Evolutionary conservation across 257 asterid species (phyloP).

Genomic region (Solanum etuberosum): DNA sequence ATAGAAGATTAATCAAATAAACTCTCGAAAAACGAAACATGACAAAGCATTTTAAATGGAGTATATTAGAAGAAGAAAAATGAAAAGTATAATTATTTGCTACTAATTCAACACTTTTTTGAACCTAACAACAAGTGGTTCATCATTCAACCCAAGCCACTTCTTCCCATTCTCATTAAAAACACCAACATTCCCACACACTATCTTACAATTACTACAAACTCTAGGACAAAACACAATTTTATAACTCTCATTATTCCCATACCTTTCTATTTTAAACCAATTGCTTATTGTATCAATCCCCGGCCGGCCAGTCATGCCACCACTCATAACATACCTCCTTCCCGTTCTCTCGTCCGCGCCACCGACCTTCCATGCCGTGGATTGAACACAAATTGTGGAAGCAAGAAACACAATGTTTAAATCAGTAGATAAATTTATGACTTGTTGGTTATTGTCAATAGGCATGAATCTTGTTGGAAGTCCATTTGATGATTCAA

Average conservation of each 20-base stretch:
- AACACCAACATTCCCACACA: conserved; percentile 37
- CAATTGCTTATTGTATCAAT: conserved; percentile 30
- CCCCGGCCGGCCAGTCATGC: conserved; percentile 29
- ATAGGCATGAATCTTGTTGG: conserved; percentile 25
- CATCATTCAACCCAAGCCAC: conserved; percentile 41
- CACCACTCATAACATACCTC: conserved; percentile 36
- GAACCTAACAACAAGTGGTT: conserved; percentile 24
- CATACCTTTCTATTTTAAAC: conserved; percentile 37
- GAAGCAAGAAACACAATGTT: conserved; percentile 36
- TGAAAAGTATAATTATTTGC: background rate
- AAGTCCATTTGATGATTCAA: conserved; percentile 24
- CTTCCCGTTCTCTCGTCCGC: conserved; percentile 14
- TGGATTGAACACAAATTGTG: conserved; percentile 45
- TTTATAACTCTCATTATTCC: conserved; percentile 18
- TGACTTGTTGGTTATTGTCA: conserved; percentile 3
- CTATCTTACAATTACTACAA: conserved; percentile 30
- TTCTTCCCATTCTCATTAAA: conserved; percentile 30
- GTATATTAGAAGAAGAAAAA: background rate
- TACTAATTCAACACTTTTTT: conserved; percentile 11
- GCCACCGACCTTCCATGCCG: conserved; percentile 32
- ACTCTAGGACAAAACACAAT: conserved; percentile 43
- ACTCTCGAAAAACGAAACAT: background rate
- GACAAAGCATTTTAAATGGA: background rate
- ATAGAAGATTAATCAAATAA: conserved; percentile 17
- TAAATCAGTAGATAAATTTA: conserved; percentile 20